A percentile compares a stretch with the other conserved stretches of the same genome.
phyloP scores from a whole-genome alignment of 2,329 filamentous ascomycete species.

The Curvularia verruculosa region DNA sequence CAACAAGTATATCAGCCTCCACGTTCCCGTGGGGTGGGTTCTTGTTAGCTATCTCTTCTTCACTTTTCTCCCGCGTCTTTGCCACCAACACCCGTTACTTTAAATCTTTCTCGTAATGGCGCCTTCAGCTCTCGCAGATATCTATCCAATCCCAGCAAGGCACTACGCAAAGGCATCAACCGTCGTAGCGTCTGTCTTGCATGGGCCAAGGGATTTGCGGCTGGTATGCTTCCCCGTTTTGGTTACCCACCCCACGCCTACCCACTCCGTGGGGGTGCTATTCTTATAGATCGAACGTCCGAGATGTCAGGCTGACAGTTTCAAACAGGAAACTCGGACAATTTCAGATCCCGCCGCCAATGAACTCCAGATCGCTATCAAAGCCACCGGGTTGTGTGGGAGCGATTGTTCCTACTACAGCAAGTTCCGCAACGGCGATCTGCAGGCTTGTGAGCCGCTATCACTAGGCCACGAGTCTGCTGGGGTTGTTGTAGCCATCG shows the following conservation, averaged over 20 bases:
- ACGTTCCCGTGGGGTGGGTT: constrained; percentile 47
- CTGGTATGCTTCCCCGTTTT: constrained; percentile 48
- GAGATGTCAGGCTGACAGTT: constrained; percentile 30
- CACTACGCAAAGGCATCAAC: constrained; percentile 47
- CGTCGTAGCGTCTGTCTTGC: constrained; percentile 50
- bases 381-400: constrained; percentile 71
- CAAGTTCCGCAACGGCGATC: constrained; percentile 73
- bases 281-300: constrained; percentile 22
- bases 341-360: constrained; percentile 61
- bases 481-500: constrained; percentile 49
- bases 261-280: constrained; percentile 40
- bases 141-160: constrained; percentile 48
- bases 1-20: constrained; percentile 49
- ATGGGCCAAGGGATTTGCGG: constrained; percentile 52
- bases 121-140: constrained; percentile 49
- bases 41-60: constrained; percentile 36
- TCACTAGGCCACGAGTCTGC: constrained; percentile 59
- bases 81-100: constrained; percentile 24
- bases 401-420: constrained; percentile 75
- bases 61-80: constrained; percentile 31
- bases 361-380: constrained; percentile 70
- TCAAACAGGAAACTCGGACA: constrained; percentile 59
- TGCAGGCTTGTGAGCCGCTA: constrained; percentile 69
- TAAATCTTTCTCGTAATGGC: constrained; percentile 47
- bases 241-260: constrained; percentile 42